Conservation (phyloP, 2,329 filamentous ascomycete genomes). For the Venturiaceae sp. region DNA sequence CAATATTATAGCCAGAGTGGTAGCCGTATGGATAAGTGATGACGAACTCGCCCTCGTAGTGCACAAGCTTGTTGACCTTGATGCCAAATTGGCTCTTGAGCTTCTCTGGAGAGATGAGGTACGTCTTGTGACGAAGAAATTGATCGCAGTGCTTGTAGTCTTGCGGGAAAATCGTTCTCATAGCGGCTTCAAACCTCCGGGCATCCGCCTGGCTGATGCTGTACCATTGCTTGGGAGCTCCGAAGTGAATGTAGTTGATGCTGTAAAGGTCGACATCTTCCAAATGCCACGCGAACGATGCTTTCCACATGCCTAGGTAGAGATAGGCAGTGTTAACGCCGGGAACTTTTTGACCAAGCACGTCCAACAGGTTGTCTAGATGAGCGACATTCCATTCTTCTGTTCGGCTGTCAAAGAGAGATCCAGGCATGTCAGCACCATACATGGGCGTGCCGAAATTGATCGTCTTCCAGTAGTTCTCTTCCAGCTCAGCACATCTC, state of each 20-base stretch:
- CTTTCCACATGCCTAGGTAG: slow-evolving; percentile 99
- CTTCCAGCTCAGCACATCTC: slow-evolving; percentile 87
- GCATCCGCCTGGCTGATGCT: slow-evolving; percentile 96
- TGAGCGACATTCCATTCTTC: slow-evolving; percentile 91
- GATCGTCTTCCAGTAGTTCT: slow-evolving; percentile 93
- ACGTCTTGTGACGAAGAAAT: slow-evolving; percentile 95
- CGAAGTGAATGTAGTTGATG: slow-evolving; percentile 99
- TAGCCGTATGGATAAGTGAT: slow-evolving; percentile 98
- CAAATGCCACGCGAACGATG: slow-evolving; percentile 97
- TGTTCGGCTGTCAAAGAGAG: slow-evolving; percentile 79
- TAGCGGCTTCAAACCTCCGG: slow-evolving; percentile 82
- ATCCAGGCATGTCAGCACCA: slow-evolving; percentile 92
- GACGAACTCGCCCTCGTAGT: slow-evolving; percentile 94
- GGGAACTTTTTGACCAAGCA: slow-evolving; percentile 88
- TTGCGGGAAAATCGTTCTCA: slow-evolving; percentile 90
- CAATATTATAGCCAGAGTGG: slow-evolving; percentile 94
- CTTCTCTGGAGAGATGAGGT: slow-evolving; percentile 85
- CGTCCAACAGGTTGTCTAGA: slow-evolving; percentile 84
- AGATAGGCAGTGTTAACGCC: slow-evolving; percentile 97
- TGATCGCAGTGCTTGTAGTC: slow-evolving; percentile 95
- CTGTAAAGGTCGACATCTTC: slow-evolving; percentile 99
- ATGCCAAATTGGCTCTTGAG: slow-evolving; percentile 85
- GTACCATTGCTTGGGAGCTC: slow-evolving; percentile 98
- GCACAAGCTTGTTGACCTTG: slow-evolving; percentile 90
- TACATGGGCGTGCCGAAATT: slow-evolving; percentile 94